A percentile compares a stretch with the other conserved stretches of the same genome.
These are phyloP conservation scores for Peronospora farinosa DNA, from an alignment of 352 stramenopile species.

Conservation along the genomic window DNA sequence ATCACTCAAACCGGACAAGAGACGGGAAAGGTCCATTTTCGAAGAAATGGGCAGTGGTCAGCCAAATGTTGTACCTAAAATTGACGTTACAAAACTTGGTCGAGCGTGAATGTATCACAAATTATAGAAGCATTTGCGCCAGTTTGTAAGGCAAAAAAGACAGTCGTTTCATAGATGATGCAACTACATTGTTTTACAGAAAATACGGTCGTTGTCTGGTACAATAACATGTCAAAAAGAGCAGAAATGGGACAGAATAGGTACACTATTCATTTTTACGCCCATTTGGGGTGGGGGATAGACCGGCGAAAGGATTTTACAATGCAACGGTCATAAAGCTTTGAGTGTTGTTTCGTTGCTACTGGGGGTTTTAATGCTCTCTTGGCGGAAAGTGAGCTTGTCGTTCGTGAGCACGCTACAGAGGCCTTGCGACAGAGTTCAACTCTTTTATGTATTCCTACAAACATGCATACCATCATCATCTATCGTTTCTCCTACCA, in stretches of 20 bases:
- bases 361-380: slow-evolving; percentile 11
- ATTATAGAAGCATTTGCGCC: too few species aligned
- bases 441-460: background rate
- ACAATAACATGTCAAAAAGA: too few species aligned
- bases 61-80: background rate
- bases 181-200: background rate
- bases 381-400: slow-evolving; percentile 7
- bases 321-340: slow-evolving; percentile 8
- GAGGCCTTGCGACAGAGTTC: slow-evolving; percentile 7
- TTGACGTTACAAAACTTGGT: background rate
- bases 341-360: slow-evolving; percentile 3
- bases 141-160: background rate
- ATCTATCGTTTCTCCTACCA: slow-evolving; percentile 3
- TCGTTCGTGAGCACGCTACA: slow-evolving; percentile 9
- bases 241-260: too few species aligned
- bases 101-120: background rate
- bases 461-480: slow-evolving; percentile 1
- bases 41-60: background rate
- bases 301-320: slow-evolving; percentile 4
- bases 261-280: background rate
- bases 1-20: slow-evolving; percentile 15
- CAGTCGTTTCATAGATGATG: background rate
- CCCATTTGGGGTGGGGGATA: background rate
- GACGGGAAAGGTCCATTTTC: slow-evolving; percentile 18
- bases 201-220: background rate